These are phyloP conservation scores for Aspergillus hancockii DNA, from an alignment of 495 filamentous ascomycete genomes.

Conservation along the genomic window DNA sequence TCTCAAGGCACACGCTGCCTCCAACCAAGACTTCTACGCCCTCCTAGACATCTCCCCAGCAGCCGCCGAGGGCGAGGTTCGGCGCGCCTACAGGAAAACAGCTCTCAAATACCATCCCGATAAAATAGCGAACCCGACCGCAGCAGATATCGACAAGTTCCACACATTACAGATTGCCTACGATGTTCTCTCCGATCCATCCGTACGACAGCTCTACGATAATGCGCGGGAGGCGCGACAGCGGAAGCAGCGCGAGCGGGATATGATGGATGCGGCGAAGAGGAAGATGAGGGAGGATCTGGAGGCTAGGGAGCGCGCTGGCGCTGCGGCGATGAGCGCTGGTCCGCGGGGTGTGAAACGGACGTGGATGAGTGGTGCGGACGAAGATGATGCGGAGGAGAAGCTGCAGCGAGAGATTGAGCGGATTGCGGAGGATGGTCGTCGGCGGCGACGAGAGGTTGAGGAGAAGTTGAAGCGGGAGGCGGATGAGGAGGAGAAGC, in stretches of 20 bases:
- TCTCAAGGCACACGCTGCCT: conserved; percentile 56
- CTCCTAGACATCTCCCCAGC: conserved; percentile 69
- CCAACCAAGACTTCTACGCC: conserved; percentile 78
- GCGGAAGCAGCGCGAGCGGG: conserved; percentile 62
- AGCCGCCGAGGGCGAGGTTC: conserved; percentile 70
- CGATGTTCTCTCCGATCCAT: conserved; percentile 68
- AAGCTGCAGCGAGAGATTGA: conserved; percentile 61
- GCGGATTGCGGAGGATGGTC: conserved; percentile 64
- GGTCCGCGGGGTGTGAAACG: conserved; percentile 45
- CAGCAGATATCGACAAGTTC: conserved; percentile 67
- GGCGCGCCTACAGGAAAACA: conserved; percentile 83
- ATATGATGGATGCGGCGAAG: conserved; percentile 65
- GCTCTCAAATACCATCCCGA: conserved; percentile 92
- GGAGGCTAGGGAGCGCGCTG: conserved; percentile 59
- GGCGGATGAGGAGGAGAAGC: conserved; percentile 50
- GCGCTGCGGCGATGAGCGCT: conserved; percentile 28
- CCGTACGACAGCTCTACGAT: conserved; percentile 66
- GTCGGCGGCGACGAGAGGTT: conserved; percentile 50
- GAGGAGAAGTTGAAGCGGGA: conserved; percentile 50
- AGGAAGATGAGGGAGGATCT: conserved; percentile 76
- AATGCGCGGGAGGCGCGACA: conserved; percentile 62
- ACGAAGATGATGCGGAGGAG: conserved; percentile 57
- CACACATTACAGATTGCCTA: conserved; percentile 71
- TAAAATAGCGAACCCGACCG: conserved; percentile 61
- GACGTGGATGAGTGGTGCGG: conserved; percentile 42